Evolutionary conservation across 805 yeast genomes (phyloP).

Genomic region (Metschnikowia baotianmanensis): DNA sequence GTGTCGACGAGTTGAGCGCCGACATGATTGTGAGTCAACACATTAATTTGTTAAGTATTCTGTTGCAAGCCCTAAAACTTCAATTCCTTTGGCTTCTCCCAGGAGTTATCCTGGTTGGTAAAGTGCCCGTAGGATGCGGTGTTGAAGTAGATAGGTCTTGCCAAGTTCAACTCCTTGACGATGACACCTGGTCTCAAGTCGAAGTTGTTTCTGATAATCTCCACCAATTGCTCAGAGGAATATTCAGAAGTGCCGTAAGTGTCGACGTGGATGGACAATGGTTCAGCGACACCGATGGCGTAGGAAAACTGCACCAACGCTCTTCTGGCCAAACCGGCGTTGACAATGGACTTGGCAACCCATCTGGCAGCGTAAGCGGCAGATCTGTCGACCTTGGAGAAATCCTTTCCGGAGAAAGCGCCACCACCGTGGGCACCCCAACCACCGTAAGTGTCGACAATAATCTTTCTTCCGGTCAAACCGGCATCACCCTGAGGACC

Average conservation of each 20-base stretch:
- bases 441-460: conserved; percentile 99
- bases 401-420: conserved; percentile 99
- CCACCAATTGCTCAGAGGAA: conserved; percentile 86
- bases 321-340: conserved; percentile 94
- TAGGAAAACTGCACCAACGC: conserved; percentile 97
- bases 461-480: conserved; percentile 98
- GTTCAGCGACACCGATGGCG: conserved; percentile 99
- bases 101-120: conserved; percentile 97
- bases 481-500: conserved; percentile 99
- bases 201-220: conserved; percentile 88
- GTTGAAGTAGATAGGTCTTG: conserved; percentile 98
- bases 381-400: conserved; percentile 99
- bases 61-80: conserved; percentile 41
- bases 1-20: conserved; percentile 49
- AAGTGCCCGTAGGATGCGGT: conserved; percentile 99
- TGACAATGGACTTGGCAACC: conserved; percentile 98
- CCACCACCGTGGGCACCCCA: conserved; percentile 99
- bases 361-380: conserved; percentile 99
- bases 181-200: conserved; percentile 99
- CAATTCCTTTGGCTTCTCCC: conserved; percentile 95
- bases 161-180: conserved; percentile 94
- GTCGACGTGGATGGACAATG: conserved; percentile 95
- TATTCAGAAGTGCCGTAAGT: conserved; percentile 96
- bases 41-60: conserved; percentile 31
- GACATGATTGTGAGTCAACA: conserved; percentile 37